phyloP scores from a whole-genome alignment of 2,329 filamentous ascomycete genomes.

The Arachnomyces sp. region DNA sequence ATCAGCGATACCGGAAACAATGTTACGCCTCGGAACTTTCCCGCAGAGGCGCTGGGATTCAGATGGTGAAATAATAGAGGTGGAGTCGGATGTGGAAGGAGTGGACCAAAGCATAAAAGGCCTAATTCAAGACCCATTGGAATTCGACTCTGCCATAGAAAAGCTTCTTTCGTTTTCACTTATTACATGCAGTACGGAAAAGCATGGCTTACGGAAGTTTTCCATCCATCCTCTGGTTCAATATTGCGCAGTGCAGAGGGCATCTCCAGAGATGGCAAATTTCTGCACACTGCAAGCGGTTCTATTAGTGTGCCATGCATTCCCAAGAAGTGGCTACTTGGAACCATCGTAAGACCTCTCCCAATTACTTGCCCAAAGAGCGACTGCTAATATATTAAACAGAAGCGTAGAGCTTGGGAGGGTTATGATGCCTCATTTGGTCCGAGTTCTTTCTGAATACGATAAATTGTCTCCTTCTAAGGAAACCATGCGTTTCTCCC shows the following conservation, averaged over 20 bases:
- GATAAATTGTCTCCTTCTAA: neutral
- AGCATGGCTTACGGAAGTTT: slow-evolving; percentile 8
- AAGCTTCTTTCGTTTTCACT: slow-evolving; percentile 13
- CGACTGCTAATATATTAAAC: no score
- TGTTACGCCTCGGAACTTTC: slow-evolving; percentile 9
- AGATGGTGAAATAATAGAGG: slow-evolving; percentile 9
- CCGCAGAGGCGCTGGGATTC: slow-evolving; percentile 8
- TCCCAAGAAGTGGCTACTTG: slow-evolving; percentile 4
- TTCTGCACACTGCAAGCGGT: slow-evolving; percentile 9
- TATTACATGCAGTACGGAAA: slow-evolving; percentile 8
- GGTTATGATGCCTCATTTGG: slow-evolving; percentile 4
- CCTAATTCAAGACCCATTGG: slow-evolving; percentile 10
- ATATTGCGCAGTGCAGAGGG: slow-evolving; percentile 8
- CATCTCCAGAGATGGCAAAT: neutral
- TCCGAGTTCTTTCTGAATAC: slow-evolving; percentile 4
- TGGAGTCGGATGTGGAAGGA: slow-evolving; percentile 8
- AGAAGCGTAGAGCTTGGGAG: neutral
- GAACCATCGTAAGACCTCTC: slow-evolving; percentile 2
- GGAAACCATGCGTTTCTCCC: neutral
- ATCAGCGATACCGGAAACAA: slow-evolving; percentile 7
- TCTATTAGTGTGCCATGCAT: slow-evolving; percentile 10
- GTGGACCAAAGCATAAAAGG: slow-evolving; percentile 7
- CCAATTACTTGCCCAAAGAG: no score
- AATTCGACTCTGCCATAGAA: slow-evolving; percentile 11
- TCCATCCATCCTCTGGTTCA: slow-evolving; percentile 14